Conservation (phyloP, 2,329 filamentous ascomycete species). For the Incumbomyces delicatus region DNA sequence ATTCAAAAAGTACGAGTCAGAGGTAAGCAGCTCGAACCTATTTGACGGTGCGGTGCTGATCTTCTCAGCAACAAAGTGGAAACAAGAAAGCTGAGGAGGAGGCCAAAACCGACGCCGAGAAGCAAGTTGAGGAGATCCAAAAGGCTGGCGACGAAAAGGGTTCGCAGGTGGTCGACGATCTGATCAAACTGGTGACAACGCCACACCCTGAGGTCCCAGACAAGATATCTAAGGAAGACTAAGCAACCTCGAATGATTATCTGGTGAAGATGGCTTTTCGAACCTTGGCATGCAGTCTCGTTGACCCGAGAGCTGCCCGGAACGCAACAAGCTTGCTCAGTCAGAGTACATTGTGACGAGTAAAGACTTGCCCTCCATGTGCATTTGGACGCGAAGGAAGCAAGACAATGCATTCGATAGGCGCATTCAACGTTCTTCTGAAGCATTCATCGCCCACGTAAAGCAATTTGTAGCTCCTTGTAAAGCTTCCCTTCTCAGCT, state of each 20-base stretch:
- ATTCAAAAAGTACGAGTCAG: conserved; percentile 86
- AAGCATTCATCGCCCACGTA: too few species aligned
- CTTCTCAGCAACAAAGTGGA: conserved; percentile 70
- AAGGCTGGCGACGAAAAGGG: conserved; percentile 69
- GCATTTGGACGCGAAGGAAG: too few species aligned
- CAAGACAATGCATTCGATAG: too few species aligned
- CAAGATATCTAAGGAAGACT: conserved; percentile 19
- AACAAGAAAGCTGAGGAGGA: conserved; percentile 75
- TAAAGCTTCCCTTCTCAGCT: too few species aligned
- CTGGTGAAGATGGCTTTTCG: neutral
- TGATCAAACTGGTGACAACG: conserved; percentile 76
- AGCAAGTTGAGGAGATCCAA: conserved; percentile 73
- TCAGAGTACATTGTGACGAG: too few species aligned
- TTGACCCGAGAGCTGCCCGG: too few species aligned
- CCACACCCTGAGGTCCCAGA: conserved; percentile 62
- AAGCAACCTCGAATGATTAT: conserved; percentile 1
- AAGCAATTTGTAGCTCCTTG: too few species aligned
- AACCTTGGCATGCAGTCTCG: neutral
- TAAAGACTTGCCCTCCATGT: neutral
- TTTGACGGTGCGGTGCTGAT: conserved; percentile 1
- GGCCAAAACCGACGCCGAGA: conserved; percentile 70
- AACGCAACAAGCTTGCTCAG: too few species aligned
- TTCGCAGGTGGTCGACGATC: conserved; percentile 67
- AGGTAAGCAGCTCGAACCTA: conserved; percentile 39
- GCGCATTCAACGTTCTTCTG: too few species aligned